Evolutionary conservation across 176 grass and related monocot genomes (phyloP), one percentile per base, ranked within the genome.

Genomic region (Themeda triandra): DNA sequence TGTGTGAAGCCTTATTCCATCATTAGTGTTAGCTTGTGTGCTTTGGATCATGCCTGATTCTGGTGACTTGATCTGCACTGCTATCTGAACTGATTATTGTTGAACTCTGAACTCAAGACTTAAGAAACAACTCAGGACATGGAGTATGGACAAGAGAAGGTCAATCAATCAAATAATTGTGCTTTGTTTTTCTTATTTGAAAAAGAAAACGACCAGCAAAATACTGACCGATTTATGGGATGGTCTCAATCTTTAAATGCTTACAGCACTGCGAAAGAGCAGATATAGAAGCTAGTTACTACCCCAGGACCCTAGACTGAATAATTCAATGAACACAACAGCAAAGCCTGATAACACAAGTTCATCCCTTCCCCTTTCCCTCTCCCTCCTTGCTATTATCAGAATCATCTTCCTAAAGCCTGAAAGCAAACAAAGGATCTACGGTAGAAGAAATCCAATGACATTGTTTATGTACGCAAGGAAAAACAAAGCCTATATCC

Each of bases 381-480:
- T 79, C 76, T 71, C 65, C 35, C n/a, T 78, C 18, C 66, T 84
- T 44, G 48, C 32, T 63, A 33, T 49, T 62, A 40, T 36, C 45
- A 31, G 29, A 62, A 46, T 49, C 37, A 46, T 76, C 56, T 51
- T 48, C 6, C 46, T 39, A 36, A 80, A 36, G 6, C 2, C 8
- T 69, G 23, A 69, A 80, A 84, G 29, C 24, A 40, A 63, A 32
- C 3, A 24, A 82, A 75, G n/a, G 44, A n/a, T n/a, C 37, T 56
- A 76, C 19, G n/a, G 59, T 70, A 86, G 74, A 78, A 79, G 53
- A 46, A 67, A 39, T 73, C 35, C 8, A 56, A 15, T 77, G 77
- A 69, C 45, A 51, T 64, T 69, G 41, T 93, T 87, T 71, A 63
- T 63, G 36, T 84, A 86, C 73, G 69, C 11, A 42, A 65, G 11